Base-by-base conservation (phyloP, 2,329 filamentous ascomycete genomes). In the Trichocomaceae sp. region DNA sequence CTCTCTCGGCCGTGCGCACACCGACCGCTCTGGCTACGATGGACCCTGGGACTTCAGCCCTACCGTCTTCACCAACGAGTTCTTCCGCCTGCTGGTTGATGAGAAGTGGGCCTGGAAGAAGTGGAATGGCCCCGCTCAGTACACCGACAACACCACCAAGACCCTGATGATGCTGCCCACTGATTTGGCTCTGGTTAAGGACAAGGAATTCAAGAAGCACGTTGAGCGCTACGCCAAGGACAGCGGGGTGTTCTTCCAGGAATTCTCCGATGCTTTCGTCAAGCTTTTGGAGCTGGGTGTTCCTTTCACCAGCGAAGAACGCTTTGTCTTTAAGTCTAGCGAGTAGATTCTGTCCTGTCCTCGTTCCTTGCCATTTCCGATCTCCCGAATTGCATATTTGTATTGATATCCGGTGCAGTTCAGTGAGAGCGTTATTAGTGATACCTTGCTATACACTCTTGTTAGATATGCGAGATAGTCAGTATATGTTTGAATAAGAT, bases 121-220 rank as follows among this genome's bases (percentile, higher is more conserved):
- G 81, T 95, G 90, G 92, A 83, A 91, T 65, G 92, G 93, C 26
- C 90, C 90, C 62, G 84, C 85, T 75, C 91, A 95, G 81, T 92
- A 86, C 70, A 85, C 95, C 76, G 91, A 97, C 76, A 87, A 88
- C 77, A 83, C 79, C 68, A 89, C 86, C 66, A 91, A 95, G 82
- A 80, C 81, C 42, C 77, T 97, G 65, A 97, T 99, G 93, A 97
- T 99, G 92, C 79, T 99, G 72, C 93, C 93, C 52, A 87, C 90
- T 61, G 92, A 99, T 69, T 84, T 95, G 75, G 87, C 86, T 55
- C 79, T 97, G 55, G 76, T 95, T 67, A 83, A 91, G 77, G 92
- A 97, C 77, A 92, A 92, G 82, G 79, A 79, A 62, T 95, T 97
- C 80, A 84, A 82, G 75, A 77, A 82, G 67, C 85, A 82, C 66